A percentile compares a stretch with the other conserved stretches of the same genome.
Evolutionary conservation across 805 yeast species (phyloP).

Genomic region (Brettanomyces custersianus): DNA sequence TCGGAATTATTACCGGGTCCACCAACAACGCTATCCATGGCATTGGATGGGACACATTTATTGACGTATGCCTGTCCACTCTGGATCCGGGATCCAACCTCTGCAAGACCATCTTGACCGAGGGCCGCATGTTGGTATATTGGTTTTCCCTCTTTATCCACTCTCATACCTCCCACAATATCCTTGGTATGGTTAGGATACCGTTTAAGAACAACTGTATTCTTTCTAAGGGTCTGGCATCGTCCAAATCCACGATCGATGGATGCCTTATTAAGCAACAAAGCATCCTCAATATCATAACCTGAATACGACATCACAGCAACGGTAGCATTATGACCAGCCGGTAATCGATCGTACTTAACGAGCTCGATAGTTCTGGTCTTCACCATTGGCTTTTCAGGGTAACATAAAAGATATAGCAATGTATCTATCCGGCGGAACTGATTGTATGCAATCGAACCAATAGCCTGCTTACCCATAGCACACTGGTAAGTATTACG

Average conservation of each 20-base stretch:
- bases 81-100: conserved; percentile 83
- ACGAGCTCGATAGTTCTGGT: conserved; percentile 94
- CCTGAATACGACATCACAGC: conserved; percentile 99
- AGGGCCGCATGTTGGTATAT: conserved; percentile 78
- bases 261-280: conserved; percentile 87
- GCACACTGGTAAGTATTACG: conserved; percentile 92
- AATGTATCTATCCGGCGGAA: conserved; percentile 91
- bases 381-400: conserved; percentile 99
- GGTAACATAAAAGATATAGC: conserved; percentile 93
- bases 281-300: conserved; percentile 98
- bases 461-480: conserved; percentile 99
- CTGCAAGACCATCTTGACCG: conserved; percentile 95
- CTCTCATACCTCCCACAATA: conserved; percentile 84
- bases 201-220: conserved; percentile 80
- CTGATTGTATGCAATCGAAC: conserved; percentile 97
- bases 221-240: conserved; percentile 90
- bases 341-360: conserved; percentile 92
- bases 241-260: conserved; percentile 96
- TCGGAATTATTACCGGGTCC: conserved; percentile 14
- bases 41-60: conserved; percentile 85
- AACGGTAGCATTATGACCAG: conserved; percentile 97
- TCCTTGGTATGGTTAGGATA: conserved; percentile 93
- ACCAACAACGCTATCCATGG: conserved; percentile 55
- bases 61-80: conserved; percentile 93
- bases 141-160: conserved; percentile 71